Conservation (phyloP, 495 filamentous ascomycete species). For the Trypethelium eluteriae region DNA sequence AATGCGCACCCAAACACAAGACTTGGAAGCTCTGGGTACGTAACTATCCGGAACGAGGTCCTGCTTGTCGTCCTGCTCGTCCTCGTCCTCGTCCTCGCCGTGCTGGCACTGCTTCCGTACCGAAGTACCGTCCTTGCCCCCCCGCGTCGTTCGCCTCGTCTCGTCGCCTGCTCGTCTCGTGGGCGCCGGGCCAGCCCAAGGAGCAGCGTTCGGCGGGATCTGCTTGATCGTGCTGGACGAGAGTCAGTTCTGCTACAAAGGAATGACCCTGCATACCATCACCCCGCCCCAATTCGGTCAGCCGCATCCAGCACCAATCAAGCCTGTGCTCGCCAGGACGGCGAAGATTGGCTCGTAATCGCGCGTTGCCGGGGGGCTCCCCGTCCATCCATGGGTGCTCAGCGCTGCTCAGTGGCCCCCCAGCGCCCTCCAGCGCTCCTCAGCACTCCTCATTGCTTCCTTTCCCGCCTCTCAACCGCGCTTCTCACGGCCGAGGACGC, state of each 20-base stretch:
- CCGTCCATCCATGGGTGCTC: not conserved
- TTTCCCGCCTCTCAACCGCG: constrained; percentile 7
- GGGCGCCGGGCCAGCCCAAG: no score
- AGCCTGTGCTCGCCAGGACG: not conserved
- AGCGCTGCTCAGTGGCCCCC: not conserved
- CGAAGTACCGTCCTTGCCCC: not conserved
- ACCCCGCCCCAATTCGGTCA: constrained; percentile 10
- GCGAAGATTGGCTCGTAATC: constrained; percentile 5
- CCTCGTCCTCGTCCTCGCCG: no score
- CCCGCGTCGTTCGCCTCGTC: not conserved
- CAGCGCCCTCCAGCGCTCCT: not conserved
- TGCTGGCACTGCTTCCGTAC: not conserved
- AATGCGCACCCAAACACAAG: constrained; percentile 7
- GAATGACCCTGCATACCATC: constrained; percentile 11
- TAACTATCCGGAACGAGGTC: not conserved
- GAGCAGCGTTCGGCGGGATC: not conserved
- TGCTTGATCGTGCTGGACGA: not conserved
- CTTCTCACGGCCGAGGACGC: not conserved
- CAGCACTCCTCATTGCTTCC: not conserved
- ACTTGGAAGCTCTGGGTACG: no score
- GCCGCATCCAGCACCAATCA: constrained; percentile 7
- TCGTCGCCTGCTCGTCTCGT: not conserved
- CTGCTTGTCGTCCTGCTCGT: not conserved
- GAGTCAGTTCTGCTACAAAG: constrained; percentile 12
- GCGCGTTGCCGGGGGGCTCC: not conserved